Base-by-base conservation (phyloP, 352 stramenopile species). In the Globisporangium irregulare region DNA sequence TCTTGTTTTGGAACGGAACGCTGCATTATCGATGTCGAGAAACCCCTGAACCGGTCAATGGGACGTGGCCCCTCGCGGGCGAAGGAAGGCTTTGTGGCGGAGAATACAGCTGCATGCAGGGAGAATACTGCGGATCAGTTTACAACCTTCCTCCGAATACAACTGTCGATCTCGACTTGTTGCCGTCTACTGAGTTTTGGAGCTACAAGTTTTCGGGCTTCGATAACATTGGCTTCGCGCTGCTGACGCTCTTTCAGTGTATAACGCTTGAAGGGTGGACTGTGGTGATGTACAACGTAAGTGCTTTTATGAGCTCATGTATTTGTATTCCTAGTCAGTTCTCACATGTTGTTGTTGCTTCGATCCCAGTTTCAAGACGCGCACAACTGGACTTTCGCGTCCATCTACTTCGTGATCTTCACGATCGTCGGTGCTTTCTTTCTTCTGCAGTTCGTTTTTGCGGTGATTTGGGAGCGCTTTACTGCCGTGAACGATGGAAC, bases 231-330 rank as follows among this genome's bases (percentile, higher is more conserved):
- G 66, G 72, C n/a, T 76, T 66, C 34, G 80, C 88, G 8, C 85
- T 96, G 36, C 34, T 97, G 18, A 93, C 87, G 14, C 79, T 96
- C n/a, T 95, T 98, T 59, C 89, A 96, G 69, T 80, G 80, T 22
- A 85, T 98, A 46, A 98, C 91, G 22, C 75, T 97, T 5, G 90
- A 97, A 77, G 92, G 92, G 1, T 98, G 92, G 92, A 90, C 76
- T 0, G 68, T 76, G 25, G 77, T 97, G 51, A 96, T 97, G 83
- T 89, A 95, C 61, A 85, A 87, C 57, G 81, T 97, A 68, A 74
- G 92, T 78, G 60, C 62, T 24, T 14, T 20, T 18, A 29, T 58
- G 27, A 60, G 22, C 9, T n/a, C 3, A 24, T 41, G 18, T 38
- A 15, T 20, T 12, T 24, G 22, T 58, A 22, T 8, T 8, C 20